Conservation (phyloP, 352 stramenopile species). For the Globisporangium iwayamae region DNA sequence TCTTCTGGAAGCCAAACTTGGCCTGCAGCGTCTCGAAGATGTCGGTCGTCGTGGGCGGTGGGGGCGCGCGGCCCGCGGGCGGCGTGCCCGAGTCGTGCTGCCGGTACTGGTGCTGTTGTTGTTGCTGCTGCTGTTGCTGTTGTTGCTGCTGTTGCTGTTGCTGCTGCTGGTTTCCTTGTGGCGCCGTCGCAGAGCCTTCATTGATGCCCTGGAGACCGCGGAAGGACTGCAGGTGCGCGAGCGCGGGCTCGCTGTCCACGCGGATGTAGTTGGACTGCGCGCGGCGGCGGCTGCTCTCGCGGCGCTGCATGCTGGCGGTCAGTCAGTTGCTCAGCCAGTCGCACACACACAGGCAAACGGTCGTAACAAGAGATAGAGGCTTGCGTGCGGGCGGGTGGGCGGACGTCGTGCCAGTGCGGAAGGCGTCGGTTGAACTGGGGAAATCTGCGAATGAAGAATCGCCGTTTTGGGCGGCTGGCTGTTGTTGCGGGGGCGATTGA, state of each 20-base stretch:
- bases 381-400: too few species aligned
- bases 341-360: background rate
- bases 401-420: background rate
- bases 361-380: background rate
- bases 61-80: constrained; percentile 8
- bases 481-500: background rate
- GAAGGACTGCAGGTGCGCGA: constrained; percentile 68
- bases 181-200: background rate
- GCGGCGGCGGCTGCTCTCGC: constrained; percentile 18
- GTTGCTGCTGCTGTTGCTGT: background rate
- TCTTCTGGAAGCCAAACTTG: constrained; percentile 82
- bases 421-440: constrained; percentile 3
- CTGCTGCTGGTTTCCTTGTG: background rate
- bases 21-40: constrained; percentile 74
- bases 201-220: constrained; percentile 17
- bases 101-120: constrained; percentile 8
- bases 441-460: constrained; percentile 14
- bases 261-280: constrained; percentile 81
- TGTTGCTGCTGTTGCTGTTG: background rate
- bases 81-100: constrained; percentile 7
- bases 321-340: background rate
- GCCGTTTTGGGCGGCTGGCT: background rate
- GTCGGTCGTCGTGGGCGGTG: constrained; percentile 25
- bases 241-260: constrained; percentile 48
- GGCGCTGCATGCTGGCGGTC: constrained; percentile 14